Base-by-base conservation (phyloP, 495 filamentous ascomycete genomes). In the Trichoderma orchidacearum region DNA sequence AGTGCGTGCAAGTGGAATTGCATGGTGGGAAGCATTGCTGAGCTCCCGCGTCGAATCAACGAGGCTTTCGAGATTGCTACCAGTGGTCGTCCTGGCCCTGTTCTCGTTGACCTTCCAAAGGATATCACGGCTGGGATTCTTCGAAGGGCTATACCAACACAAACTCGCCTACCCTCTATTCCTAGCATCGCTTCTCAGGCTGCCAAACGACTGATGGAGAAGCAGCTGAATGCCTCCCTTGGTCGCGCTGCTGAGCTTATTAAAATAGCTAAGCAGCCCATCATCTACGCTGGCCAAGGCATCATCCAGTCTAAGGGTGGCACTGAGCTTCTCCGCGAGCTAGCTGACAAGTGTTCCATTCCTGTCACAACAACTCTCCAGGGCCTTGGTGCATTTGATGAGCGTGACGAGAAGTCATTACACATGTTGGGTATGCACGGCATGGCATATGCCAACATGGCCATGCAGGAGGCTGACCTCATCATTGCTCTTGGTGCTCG, bases 381-480 rank as follows among this genome's bases (percentile, higher is more conserved):
- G 54, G 86, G 85, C 50, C 76, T 90, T 5, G 86, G 86, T 17
- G 82, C 77, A n/a, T 90, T 82, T 56, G 85, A 90, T 61, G 86
- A 90, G 65, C 72, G 86, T 11, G 85, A 90, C 65, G 76, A 81
- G 58, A 87, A 87, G 78, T 79, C 82, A 51, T 75, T 90, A 45
- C 85, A 89, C 70, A 90, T 90, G 86, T 79, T 90, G 23, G 86
- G 86, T 56, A 90, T 90, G 86, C 85, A 90, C 71, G 86, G 86
- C 56, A 81, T 84, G 4, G 83, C 84, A 3, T 90, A 85, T 67
- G 86, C 86, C 62, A 90, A 90, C 73, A 79, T 87, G 75, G 75
- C 86, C 5, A 87, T 90, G 68, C 85, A 90, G 67, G 81, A 87
- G 60, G 82, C 86, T 9, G 86, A 90, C 65, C 73, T 90, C 54